A percentile compares a stretch with the other conserved stretches of the same genome.
phyloP scores from a whole-genome alignment of 23 red algal species.

The Gracilaria domingensis region DNA sequence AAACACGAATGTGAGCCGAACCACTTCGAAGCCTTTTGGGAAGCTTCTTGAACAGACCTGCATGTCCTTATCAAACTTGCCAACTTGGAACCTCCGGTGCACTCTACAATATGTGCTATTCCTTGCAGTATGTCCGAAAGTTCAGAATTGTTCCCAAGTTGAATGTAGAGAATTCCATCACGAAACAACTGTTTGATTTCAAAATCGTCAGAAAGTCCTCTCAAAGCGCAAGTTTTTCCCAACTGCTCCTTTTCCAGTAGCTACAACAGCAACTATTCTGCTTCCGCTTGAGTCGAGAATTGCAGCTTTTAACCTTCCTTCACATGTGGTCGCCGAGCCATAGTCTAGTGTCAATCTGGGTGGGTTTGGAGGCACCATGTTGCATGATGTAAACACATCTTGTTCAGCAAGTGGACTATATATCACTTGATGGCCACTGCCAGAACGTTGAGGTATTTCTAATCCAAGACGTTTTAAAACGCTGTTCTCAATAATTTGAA shows the following conservation, averaged over 20 bases:
- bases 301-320: too few species aligned
- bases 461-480: not conserved
- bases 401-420: not conserved
- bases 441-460: not conserved
- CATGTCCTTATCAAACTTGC: not conserved
- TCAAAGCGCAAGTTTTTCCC: slow-evolving; percentile 9
- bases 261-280: not conserved
- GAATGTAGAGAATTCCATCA: slow-evolving; percentile 25
- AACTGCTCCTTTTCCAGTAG: slow-evolving; percentile 20
- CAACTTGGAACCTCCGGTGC: slow-evolving; percentile 4
- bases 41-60: too few species aligned
- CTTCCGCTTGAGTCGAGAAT: slow-evolving; percentile 5
- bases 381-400: not conserved
- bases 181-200: not conserved
- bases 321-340: not conserved
- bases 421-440: not conserved
- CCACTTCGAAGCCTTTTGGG: slow-evolving; percentile 6
- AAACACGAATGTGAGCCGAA: too few species aligned
- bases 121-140: not conserved
- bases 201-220: not conserved
- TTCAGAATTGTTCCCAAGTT: slow-evolving; percentile 8
- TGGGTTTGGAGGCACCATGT: slow-evolving; percentile 11
- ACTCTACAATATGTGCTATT: slow-evolving; percentile 14
- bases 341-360: slow-evolving; percentile 21
- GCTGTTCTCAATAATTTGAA: not conserved